Percentiles rank a stretch among this genome's conserved stretches.
These are phyloP conservation scores for Penicillium crystallinum DNA, from an alignment of 495 filamentous ascomycete species.

Conservation along the genomic window DNA sequence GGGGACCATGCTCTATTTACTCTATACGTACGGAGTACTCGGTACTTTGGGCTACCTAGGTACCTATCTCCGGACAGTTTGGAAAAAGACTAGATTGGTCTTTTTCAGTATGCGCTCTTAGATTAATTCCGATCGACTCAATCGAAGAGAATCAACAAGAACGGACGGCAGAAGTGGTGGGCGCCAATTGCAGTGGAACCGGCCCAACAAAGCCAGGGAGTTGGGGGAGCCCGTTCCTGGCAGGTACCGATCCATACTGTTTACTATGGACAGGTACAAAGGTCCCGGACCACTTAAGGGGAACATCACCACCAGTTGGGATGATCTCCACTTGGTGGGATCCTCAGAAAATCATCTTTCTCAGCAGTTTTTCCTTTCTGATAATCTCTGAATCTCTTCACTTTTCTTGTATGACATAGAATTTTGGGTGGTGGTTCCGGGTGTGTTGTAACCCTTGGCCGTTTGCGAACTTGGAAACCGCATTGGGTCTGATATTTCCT, in stretches of 20 bases:
- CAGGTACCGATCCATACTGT: constrained; percentile 14
- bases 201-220: constrained; percentile 24
- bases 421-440: constrained; percentile 11
- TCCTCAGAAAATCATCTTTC: constrained; percentile 14
- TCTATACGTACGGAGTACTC: too few relatives aligned
- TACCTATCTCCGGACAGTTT: too few relatives aligned
- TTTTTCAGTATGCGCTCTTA: too few relatives aligned
- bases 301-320: constrained; percentile 12
- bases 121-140: too few relatives aligned
- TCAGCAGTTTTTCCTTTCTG: constrained; percentile 18
- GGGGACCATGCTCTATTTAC: too few relatives aligned
- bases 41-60: too few relatives aligned
- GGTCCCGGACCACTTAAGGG: not conserved
- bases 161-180: constrained; percentile 5
- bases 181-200: constrained; percentile 16
- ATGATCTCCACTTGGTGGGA: constrained; percentile 19
- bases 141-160: too few relatives aligned
- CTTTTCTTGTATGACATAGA: not conserved
- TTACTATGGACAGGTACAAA: constrained; percentile 8
- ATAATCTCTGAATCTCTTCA: not conserved
- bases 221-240: constrained; percentile 13
- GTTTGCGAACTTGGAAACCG: constrained; percentile 4
- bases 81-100: not conserved
- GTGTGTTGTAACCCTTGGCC: constrained; percentile 12
- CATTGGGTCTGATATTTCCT: constrained; percentile 3